Evolutionary conservation across 2,329 filamentous ascomycete species (phyloP).

Genomic region (Phyllosticta ampelicida): DNA sequence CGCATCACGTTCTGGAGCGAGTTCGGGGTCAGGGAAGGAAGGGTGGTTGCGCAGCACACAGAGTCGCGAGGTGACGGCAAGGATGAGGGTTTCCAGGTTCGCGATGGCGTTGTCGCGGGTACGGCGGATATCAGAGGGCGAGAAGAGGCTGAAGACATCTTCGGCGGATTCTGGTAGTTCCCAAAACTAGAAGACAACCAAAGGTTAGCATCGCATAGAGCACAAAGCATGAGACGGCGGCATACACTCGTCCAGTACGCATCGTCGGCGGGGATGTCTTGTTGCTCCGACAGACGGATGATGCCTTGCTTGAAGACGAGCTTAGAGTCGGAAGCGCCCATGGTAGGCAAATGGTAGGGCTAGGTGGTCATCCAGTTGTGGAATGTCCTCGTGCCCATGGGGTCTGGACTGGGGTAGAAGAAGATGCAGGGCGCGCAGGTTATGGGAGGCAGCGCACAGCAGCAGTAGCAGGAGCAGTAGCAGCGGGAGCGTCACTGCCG

Average conservation of each 20-base stretch:
- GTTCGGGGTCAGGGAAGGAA: slow-evolving; percentile 76
- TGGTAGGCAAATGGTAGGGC: slow-evolving; percentile 31
- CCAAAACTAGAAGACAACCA: slow-evolving; percentile 62
- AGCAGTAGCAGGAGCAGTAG: slow-evolving; percentile 16
- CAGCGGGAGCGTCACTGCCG: slow-evolving; percentile 16
- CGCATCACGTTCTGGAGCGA: slow-evolving; percentile 75
- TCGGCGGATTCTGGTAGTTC: slow-evolving; percentile 90
- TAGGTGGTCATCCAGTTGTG: neutral
- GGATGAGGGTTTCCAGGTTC: slow-evolving; percentile 81
- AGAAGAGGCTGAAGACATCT: slow-evolving; percentile 94
- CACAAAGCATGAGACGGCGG: slow-evolving; percentile 14
- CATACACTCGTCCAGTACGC: slow-evolving; percentile 85
- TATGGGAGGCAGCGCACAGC: slow-evolving; percentile 4
- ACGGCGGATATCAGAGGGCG: slow-evolving; percentile 65
- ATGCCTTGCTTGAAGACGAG: slow-evolving; percentile 98
- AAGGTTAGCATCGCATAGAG: slow-evolving; percentile 4
- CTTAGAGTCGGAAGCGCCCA: slow-evolving; percentile 98
- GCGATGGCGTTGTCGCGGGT: slow-evolving; percentile 74
- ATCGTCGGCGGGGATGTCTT: slow-evolving; percentile 76
- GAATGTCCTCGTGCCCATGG: slow-evolving; percentile 9
- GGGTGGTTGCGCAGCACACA: slow-evolving; percentile 77
- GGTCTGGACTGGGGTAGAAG: slow-evolving; percentile 3
- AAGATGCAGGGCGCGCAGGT: neutral
- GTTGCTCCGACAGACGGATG: slow-evolving; percentile 88
- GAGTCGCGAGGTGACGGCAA: slow-evolving; percentile 72